Base-by-base conservation (phyloP, 2,329 filamentous ascomycete species). In the Harringtonia lauricola region DNA sequence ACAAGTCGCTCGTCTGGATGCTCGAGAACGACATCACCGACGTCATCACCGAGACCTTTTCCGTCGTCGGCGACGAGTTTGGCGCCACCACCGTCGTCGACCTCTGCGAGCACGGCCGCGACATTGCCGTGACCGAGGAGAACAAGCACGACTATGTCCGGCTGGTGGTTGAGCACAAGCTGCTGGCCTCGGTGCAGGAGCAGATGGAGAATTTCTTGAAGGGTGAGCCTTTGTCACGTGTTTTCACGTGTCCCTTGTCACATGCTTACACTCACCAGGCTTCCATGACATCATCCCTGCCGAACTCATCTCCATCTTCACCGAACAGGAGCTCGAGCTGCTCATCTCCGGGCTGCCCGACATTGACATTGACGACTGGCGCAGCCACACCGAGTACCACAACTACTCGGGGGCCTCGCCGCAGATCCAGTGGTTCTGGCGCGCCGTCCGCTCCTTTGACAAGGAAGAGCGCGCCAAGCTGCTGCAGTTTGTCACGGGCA, bases 401-500 rank as follows among this genome's bases (percentile, higher is more conserved):
- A 96, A 96, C 64, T 98, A 98, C 67, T 87, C 79, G 5, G 83
- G 86, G 28, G 90, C 89, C 1, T 95, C 92, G 3, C 86, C 87
- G 36, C 94, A 98, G 61, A 95, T 98, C 47, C 89, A 96, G 62
- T 98, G 92, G 92, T 98, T 98, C 78, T 98, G 92, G 92, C 83
- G 94, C 57, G 92, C 92, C 22, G 80, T 98, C 36, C 82, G 92
- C 55, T 95, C 89, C 5, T 98, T 95, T 58, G 94, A 96, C 69
- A 96, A 96, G 67, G 94, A 98, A 67, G 94, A 98, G 66, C 86
- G 87, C 48, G 92, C 92, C 55, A 98, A 98, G 65, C 70, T 98
- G 49, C 74, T 98, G 36, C 92, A 98, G 59, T 98, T 98, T 61
- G 92, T 98, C 52, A 98, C 94, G 2, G 92, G 92, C 60, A 98